Percentiles rank a stretch among this genome's conserved stretches.
These are phyloP conservation scores for Microstegium vimineum DNA, from an alignment of 176 grass and related monocot genomes.

Conservation along the genomic window DNA sequence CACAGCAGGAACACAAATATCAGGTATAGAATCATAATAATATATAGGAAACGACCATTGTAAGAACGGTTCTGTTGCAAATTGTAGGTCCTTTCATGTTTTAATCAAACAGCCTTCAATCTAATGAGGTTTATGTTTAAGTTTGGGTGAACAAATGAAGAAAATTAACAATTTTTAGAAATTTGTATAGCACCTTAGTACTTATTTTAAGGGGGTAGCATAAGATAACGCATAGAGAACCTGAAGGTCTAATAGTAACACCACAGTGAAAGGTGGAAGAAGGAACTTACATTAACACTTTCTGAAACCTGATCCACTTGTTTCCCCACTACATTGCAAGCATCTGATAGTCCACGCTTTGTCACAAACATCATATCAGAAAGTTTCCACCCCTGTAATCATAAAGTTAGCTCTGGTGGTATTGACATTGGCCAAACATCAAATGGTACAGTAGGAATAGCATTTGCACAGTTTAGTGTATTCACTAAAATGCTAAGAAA, in stretches of 20 bases:
- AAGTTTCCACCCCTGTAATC: conserved; percentile 81
- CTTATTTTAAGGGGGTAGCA: not conserved
- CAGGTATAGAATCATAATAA: not conserved
- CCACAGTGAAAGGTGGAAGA: not conserved
- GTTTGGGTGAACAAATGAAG: not conserved
- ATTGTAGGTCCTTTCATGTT: not conserved
- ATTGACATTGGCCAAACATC: not conserved
- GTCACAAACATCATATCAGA: conserved; percentile 98
- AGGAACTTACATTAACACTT: conserved; percentile 65
- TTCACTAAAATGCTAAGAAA: conserved; percentile 7
- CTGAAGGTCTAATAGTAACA: not conserved
- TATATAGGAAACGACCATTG: not conserved
- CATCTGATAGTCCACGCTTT: conserved; percentile 70
- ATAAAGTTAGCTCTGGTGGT: conserved; percentile 25
- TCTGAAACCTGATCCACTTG: conserved; percentile 86
- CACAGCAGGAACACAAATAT: not conserved
- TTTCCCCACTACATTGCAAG: conserved; percentile 66
- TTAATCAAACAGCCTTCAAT: not conserved
- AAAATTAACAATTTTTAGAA: not conserved
- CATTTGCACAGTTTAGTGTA: not conserved
- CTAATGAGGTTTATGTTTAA: not conserved
- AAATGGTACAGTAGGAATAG: conserved; percentile 5
- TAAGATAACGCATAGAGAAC: not conserved
- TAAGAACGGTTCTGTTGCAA: not conserved
- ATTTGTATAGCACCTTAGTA: no score